These are phyloP conservation scores for Hordeum pubiflorum DNA, from an alignment of 202 grass and related monocot genomes.

Conservation along the genomic window DNA sequence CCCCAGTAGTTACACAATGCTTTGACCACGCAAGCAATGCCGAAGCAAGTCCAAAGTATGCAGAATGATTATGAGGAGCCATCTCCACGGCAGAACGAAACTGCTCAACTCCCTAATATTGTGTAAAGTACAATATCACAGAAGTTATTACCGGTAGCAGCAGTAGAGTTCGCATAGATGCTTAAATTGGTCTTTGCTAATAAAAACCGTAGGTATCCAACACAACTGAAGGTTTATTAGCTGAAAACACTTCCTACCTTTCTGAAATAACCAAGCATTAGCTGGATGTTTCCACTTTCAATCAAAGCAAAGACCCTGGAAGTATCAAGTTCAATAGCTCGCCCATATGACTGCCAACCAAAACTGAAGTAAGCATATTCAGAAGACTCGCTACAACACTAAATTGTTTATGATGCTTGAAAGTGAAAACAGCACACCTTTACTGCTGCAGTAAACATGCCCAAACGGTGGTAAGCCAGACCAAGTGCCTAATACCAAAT, in stretches of 20 bases:
- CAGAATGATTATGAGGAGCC: conserved; percentile 66
- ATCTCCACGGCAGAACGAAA: conserved; percentile 69
- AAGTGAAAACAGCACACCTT: conserved; percentile 58
- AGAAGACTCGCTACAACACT: conserved; percentile 26
- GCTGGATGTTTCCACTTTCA: conserved; percentile 84
- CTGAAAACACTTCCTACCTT: conserved; percentile 51
- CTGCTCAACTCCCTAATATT: conserved; percentile 72
- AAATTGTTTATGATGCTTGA: conserved; percentile 25
- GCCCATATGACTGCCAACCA: conserved; percentile 68
- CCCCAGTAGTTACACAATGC: conserved; percentile 61
- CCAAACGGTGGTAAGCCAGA: conserved; percentile 86
- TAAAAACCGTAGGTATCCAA: conserved; percentile 13
- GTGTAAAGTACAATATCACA: background rate
- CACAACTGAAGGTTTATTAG: background rate
- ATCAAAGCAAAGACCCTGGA: conserved; percentile 78
- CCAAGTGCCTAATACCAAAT: conserved; percentile 71
- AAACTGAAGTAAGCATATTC: conserved; percentile 45
- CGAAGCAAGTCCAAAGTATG: conserved; percentile 82
- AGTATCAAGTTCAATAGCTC: conserved; percentile 78
- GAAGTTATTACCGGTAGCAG: conserved; percentile 10
- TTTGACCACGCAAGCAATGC: conserved; percentile 79
- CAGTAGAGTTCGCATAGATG: background rate
- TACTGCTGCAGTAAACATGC: conserved; percentile 91
- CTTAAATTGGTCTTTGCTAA: background rate
- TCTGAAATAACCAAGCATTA: conserved; percentile 91